A percentile compares a stretch with the other conserved stretches of the same genome.
Evolutionary conservation across 116 monocot species (phyloP).

Genomic region (Zostera marina): DNA sequence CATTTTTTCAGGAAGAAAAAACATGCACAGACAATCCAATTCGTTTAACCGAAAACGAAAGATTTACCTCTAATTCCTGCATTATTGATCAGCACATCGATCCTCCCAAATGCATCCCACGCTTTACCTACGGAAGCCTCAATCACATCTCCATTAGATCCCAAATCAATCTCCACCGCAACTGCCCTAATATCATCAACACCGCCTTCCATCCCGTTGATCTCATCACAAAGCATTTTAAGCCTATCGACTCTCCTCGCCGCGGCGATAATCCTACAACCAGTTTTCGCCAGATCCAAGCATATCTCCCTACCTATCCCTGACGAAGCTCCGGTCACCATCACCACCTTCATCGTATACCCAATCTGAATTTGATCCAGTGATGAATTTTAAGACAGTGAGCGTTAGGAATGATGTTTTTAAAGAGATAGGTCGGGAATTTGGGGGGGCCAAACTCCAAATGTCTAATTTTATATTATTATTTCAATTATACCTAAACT

Average conservation of each 20-base stretch:
- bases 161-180: conserved; percentile 41
- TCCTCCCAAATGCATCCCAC: conserved; percentile 50
- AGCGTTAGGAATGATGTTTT: too few relatives aligned
- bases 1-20: too few relatives aligned
- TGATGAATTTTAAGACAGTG: too few relatives aligned
- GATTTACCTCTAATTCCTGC: conserved; percentile 45
- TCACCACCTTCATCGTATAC: conserved; percentile 41
- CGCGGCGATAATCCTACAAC: conserved; percentile 33
- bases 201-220: conserved; percentile 4
- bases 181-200: conserved; percentile 11
- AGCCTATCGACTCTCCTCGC: conserved; percentile 28
- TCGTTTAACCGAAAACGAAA: too few relatives aligned
- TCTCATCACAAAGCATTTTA: conserved; percentile 31
- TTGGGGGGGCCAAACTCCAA: too few relatives aligned
- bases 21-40: too few relatives aligned
- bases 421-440: too few relatives aligned
- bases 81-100: conserved; percentile 50
- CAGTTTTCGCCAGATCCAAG: conserved; percentile 30
- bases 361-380: too few relatives aligned
- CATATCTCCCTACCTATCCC: conserved; percentile 41
- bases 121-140: conserved; percentile 36
- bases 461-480: too few relatives aligned
- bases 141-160: conserved; percentile 10
- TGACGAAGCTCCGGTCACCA: conserved; percentile 50
- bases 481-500: too few relatives aligned